These are phyloP conservation scores for Amoebophrya sp. DNA, from an alignment of 169 alveolate species.

Conservation along the genomic window DNA sequence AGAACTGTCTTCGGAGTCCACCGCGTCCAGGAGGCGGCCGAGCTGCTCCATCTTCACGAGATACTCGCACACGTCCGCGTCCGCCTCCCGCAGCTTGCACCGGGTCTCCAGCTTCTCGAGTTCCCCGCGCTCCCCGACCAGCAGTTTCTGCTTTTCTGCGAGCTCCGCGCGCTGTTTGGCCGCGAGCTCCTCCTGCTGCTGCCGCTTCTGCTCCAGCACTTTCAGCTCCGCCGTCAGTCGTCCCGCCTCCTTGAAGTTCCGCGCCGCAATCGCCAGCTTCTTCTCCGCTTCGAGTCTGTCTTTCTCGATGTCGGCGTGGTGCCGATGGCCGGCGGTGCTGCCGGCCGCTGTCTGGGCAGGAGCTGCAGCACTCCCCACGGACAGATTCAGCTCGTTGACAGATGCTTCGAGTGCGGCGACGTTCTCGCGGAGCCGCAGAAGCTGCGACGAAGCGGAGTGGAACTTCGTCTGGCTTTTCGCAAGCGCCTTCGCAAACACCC, in stretches of 20 bases:
- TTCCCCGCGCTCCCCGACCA: not conserved
- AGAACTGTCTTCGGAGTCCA: too few species aligned
- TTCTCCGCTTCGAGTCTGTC: not conserved
- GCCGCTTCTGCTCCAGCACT: not conserved
- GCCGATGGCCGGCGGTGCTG: too few species aligned
- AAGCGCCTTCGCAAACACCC: too few species aligned
- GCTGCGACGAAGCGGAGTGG: too few species aligned
- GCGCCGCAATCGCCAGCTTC: not conserved
- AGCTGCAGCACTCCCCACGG: too few species aligned
- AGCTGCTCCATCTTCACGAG: too few species aligned
- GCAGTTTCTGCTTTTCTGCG: not conserved
- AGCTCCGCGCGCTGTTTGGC: not conserved
- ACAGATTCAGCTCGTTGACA: too few species aligned
- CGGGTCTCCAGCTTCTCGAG: not conserved
- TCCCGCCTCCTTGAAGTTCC: not conserved
- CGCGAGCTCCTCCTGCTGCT: not conserved
- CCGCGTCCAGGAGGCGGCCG: too few species aligned
- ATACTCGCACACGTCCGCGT: not conserved
- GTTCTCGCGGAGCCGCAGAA: too few species aligned
- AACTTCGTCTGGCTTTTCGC: too few species aligned
- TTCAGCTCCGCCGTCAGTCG: not conserved
- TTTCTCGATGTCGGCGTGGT: not conserved
- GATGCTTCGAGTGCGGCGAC: too few species aligned
- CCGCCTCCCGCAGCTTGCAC: not conserved
- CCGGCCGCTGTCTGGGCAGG: too few species aligned